Evolutionary conservation across 306 rosid species (phyloP), one percentile per base, ranked within the genome.

Genomic region (Cucurbita maxima): DNA sequence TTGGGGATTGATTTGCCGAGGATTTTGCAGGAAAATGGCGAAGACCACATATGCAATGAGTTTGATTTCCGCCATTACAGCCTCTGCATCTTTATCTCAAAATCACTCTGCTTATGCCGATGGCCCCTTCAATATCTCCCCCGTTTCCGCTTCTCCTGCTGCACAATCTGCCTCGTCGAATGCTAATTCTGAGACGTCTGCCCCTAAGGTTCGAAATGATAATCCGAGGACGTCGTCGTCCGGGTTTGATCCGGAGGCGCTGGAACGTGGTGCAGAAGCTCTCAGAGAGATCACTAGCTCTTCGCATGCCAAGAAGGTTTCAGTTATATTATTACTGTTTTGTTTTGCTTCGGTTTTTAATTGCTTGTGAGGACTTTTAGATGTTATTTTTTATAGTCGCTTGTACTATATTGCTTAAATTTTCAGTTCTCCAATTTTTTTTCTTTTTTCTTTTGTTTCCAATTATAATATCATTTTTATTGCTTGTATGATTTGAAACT

Each of bases 221-320:
- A 67, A 89, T 11, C 99, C 97, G 0, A 91, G 97, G 76, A 91
- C 90, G 0, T 45, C 91, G 3, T 84, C 99, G n/a, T 84, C 92
- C 2, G 99, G 99, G 0, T 94, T 94, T 81, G 99, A 94, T 82
- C 96, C 97, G 0, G 92, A 85, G 72, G 83, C 99, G 0, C 79
- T 94, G 72, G 97, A 89, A 79, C 82, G 88, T 44, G 99, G 95
- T 0, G 99, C 86, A 44, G 76, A 85, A 77, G 86, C 84, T 45
- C 81, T 91, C 71, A 77, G 1, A 47, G 83, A 86, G 15, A 85
- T 94, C 43, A 16, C 83, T 30, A 60, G 67, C 71, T 84, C 96
- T 19, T 74, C 87, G 1, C 82, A 89, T 6, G 88, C 88, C 58
- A 91, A 87, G 83, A 85, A 94, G 90, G 99, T 68, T 94, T 58